Evolutionary conservation across 768 basidiomycete species (phyloP).

Genomic region (Suillus weaverae): DNA sequence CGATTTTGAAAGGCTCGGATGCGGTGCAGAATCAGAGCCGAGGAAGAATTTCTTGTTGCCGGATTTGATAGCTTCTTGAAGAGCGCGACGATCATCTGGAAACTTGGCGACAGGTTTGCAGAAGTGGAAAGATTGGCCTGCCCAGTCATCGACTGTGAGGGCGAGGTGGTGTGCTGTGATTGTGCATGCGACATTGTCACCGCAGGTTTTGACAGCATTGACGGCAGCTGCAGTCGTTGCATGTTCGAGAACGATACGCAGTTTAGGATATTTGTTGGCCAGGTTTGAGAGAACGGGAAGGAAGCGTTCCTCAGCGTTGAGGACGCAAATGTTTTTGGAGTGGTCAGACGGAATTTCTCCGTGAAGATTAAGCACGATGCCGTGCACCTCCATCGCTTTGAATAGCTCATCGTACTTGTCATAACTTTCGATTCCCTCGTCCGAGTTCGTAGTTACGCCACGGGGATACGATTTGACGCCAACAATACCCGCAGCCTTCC

Average conservation of each 20-base stretch:
- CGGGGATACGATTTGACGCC: constrained; percentile 96
- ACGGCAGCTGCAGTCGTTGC: constrained; percentile 92
- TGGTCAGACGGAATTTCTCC: constrained; percentile 93
- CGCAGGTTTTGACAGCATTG: constrained; percentile 78
- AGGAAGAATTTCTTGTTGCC: constrained; percentile 51
- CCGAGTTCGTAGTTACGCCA: constrained; percentile 97
- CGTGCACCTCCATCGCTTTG: constrained; percentile 88
- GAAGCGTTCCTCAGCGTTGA: constrained; percentile 92
- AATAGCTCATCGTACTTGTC: constrained; percentile 92
- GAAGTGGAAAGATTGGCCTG: constrained; percentile 91
- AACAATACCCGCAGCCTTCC: constrained; percentile 78
- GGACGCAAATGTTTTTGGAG: constrained; percentile 78
- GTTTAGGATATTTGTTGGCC: constrained; percentile 78
- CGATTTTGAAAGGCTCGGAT: constrained; percentile 68
- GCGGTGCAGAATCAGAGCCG: constrained; percentile 96
- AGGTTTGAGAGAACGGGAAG: constrained; percentile 83
- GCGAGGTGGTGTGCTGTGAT: constrained; percentile 97
- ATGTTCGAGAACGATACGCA: constrained; percentile 96
- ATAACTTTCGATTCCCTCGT: constrained; percentile 95
- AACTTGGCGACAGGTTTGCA: constrained; percentile 99
- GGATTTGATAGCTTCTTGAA: constrained; percentile 73
- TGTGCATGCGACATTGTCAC: constrained; percentile 86
- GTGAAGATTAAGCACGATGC: constrained; percentile 94
- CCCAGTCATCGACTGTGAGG: constrained; percentile 95
- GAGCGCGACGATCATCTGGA: constrained; percentile 84